Evolutionary conservation across 2,329 filamentous ascomycete genomes (phyloP), one percentile per base, ranked within the genome.

Genomic region (Penicillium oxalicum): DNA sequence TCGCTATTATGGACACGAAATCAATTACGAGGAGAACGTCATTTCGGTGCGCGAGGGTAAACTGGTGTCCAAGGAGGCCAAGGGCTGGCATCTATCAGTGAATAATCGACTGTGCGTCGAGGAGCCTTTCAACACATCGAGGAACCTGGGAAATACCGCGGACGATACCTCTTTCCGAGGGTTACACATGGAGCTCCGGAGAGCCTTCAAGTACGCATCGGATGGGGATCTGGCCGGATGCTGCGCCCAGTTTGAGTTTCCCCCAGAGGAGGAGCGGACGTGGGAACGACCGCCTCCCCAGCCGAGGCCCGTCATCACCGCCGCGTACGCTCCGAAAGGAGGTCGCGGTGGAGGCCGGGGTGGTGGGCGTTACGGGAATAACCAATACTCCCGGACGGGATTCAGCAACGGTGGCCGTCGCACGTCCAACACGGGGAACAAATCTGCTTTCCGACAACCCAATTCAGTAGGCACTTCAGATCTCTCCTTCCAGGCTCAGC

Each of bases 101-200:
- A 90, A 91, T 62, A 93, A 95, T 61, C 83, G 87, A 54, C 78
- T 98, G 29, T 96, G 91, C 65, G 88, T 98, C 9, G 93, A 98
- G 66, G 93, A 98, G 67, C 93, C 93, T 0, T 98, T 98, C 76
- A 98, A 95, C 61, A 86, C 79, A 4, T 78, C 79, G 33, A 82
- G 93, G 37, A 98, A 98, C 66, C 76, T 98, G 40, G 93, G 91
- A 37, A 98, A 98, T 61, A 97, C 93, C 2, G 93, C 90, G 7
- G 93, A 98, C 65, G 91, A 95, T 65, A 94, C 88, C 38, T 91
- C 93, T 0, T 96, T 95, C 70, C 82, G 87, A 44, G 93, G 93
- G 1, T 80, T 98, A 28, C 93, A 98, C 66, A 70, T 89, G 57
- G 93, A 98, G 70, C 75, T 98, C 43, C 83, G 93, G 52, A 80